These are phyloP conservation scores for Elymus sibiricus DNA, from an alignment of 176 grass and related monocot genomes.

Conservation along the genomic window DNA sequence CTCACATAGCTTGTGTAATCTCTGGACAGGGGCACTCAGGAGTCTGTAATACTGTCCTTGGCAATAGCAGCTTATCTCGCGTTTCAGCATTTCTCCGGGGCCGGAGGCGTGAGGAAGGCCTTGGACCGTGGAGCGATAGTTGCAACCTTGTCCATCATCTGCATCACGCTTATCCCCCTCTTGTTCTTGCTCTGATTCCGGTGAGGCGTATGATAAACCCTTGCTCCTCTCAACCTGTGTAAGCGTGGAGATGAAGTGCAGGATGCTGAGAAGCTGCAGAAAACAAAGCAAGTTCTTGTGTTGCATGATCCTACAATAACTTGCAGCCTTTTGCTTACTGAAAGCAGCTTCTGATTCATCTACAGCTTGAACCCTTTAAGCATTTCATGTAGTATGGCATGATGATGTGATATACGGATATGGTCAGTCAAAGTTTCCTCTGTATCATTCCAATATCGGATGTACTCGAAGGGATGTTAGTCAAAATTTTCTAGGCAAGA, in stretches of 20 bases:
- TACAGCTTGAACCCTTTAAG: neutral
- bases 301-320: neutral
- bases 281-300: neutral
- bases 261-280: neutral
- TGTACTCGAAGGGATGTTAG: neutral
- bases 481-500: neutral
- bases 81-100: conserved; percentile 59
- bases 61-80: conserved; percentile 47
- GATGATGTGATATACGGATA: neutral
- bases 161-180: conserved; percentile 23
- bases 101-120: conserved; percentile 36
- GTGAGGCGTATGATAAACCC: neutral
- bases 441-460: neutral
- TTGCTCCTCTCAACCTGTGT: neutral
- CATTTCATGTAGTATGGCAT: neutral
- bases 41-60: conserved; percentile 41
- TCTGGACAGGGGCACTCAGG: conserved; percentile 48
- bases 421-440: neutral
- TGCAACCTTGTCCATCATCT: conserved; percentile 53
- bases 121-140: conserved; percentile 43
- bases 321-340: neutral
- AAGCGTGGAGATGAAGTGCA: neutral
- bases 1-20: neutral
- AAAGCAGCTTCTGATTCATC: neutral
- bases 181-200: conserved; percentile 38